Percentiles rank a stretch among this genome's conserved stretches.
Conservation (phyloP, 208 protist species). For the Phytomonas sp. region DNA sequence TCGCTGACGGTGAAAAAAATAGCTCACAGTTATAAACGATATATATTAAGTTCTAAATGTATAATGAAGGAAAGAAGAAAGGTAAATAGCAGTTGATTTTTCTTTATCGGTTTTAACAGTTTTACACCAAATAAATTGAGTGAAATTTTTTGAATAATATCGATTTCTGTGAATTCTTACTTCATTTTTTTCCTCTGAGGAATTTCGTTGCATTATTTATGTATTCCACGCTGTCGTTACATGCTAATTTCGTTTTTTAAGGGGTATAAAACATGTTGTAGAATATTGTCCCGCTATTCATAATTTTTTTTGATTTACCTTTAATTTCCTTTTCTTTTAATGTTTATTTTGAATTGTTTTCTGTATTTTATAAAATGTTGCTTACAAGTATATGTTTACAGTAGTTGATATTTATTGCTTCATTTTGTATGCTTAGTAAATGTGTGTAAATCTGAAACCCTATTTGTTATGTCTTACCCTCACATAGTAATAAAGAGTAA, state of each 20-base stretch:
- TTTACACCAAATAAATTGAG: slow-evolving; percentile 9
- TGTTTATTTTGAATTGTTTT: slow-evolving; percentile 9
- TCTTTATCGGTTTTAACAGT: slow-evolving; percentile 1
- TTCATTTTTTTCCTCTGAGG: slow-evolving; percentile 1
- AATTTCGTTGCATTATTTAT: slow-evolving; percentile 12
- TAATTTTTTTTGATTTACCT: not conserved
- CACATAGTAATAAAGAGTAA: too few relatives aligned
- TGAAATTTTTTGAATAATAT: slow-evolving; percentile 8
- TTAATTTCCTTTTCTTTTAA: slow-evolving; percentile 6
- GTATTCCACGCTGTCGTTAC: slow-evolving; percentile 4
- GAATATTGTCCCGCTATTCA: not conserved
- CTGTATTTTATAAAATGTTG: not conserved
- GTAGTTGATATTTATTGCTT: too few relatives aligned
- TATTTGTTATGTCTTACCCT: too few relatives aligned
- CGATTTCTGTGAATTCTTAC: slow-evolving; percentile 11
- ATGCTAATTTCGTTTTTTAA: slow-evolving; percentile 6
- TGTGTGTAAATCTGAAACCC: too few relatives aligned
- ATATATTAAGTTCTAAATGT: not conserved
- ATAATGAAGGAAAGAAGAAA: slow-evolving; percentile 3
- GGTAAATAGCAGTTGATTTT: not conserved
- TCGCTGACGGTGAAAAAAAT: slow-evolving; percentile 15
- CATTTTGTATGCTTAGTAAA: too few relatives aligned
- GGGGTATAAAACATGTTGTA: not conserved
- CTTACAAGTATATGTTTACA: too few relatives aligned
- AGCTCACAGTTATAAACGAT: slow-evolving; percentile 7